Base-by-base conservation (phyloP, 768 basidiomycete species). In the Pholiota conissans region DNA sequence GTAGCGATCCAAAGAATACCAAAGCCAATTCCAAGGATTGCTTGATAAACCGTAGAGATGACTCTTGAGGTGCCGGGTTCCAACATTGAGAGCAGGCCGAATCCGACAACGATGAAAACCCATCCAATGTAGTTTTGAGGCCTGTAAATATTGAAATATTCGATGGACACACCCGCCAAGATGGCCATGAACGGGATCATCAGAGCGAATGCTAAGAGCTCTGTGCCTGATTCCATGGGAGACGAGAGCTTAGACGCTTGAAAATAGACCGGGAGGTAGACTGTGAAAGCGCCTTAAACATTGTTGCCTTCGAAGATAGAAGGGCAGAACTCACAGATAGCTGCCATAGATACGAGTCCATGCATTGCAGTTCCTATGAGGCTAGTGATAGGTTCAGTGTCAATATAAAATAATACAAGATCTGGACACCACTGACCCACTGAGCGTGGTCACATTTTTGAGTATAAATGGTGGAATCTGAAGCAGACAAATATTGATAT, bases 241-340 rank as follows among this genome's bases (percentile, higher is more conserved):
- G 56, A 57, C 1, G 37, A 29, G 8, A 40, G 26, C 18, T 35
- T 57, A 8, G 30, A 35, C 1, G 56, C 56, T 35, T 57, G 56
- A 13, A 51, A 57, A 27, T 57, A 57, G 18, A 51, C 49, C 1
- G 56, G 56, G 14, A 57, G 35, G 29, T 57, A 57, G 27, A 49
- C 56, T 57, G 42, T 32, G 30, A 32, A 6, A 32, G 13, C 13
- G 30, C 30, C 13, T 32, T 32, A 13, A 13, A 6, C 30, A 32
- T 6, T 32, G 30, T 6, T 32, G 30, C 30, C n/a, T n/a, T n/a
- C 32, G 3, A 28, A 18, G 20, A 27, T 16, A 10, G 14, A 40
- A 27, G 11, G 11, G 10, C 10, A 34, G 14, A 27, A 26, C 16
- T 34, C 27, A 56, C 55, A 56, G 10, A 56, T 37, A 5, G 49